Base-by-base conservation (phyloP, 495 filamentous ascomycete species). In the Hyaloscypha variabilis region DNA sequence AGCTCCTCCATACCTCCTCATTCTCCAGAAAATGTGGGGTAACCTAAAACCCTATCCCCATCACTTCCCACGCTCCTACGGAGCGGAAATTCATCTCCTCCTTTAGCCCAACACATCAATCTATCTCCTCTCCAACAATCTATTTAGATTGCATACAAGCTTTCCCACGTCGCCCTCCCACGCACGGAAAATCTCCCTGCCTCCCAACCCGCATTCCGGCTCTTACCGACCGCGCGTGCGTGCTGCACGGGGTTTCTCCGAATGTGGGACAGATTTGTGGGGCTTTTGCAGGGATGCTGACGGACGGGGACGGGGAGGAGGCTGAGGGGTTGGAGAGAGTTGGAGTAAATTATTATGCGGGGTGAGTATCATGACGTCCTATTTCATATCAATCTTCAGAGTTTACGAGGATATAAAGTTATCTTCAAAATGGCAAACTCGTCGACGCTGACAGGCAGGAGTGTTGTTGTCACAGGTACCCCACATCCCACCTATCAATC, bases 381-480 rank as follows among this genome's bases (percentile, higher is more conserved):
- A 46, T 17, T 11, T 19, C 3, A 46, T 46, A 4, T 46, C 4
- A 4, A 1, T 17, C 17, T 19, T 46, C 11, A 46, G 19, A 46
- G 19, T 14, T 1, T 36, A 6, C 31, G 13, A 36, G 6, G 5
- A 13, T 13, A 17, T 19, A 46, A 4, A 46, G 4, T 14, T 58
- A 14, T 34, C 14, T 4, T 8, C 28, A 21, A 53, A 26, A 62
- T 62, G 59, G 42, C 59, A 24, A 62, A 61, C 10, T 34, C 39
- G 4, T 19, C 42, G 8, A 63, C 11, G 1, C 50, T 55, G 3
- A 39, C 46, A 36, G 60, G 60, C 24, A 64, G 50, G 62, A 58
- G 53, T 13, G 54, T 58, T 2, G 24, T 64, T 34, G 62, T 64
- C 21, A 64, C 62, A 6, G 62, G 62, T 64, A 50, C 51, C 51